Base-by-base conservation (phyloP, 2,329 filamentous ascomycete species). In the Magnaporthiopsis incrustans region DNA sequence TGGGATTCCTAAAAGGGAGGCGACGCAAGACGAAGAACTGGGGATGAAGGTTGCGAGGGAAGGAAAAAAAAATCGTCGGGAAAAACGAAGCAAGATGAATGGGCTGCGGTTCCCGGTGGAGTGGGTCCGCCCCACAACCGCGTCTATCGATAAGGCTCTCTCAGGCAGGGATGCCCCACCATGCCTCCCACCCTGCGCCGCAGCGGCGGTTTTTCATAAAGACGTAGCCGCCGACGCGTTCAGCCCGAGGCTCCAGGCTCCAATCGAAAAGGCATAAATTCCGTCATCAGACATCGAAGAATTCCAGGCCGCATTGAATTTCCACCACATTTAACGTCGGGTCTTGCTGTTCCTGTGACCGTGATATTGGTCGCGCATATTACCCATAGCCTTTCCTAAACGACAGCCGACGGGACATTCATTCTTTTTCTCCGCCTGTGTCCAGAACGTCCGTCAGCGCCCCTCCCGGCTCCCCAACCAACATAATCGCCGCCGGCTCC, bases 61-160 rank as follows among this genome's bases (percentile, higher is more conserved):
- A 57, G 12, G 30, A 35, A 10, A 44, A 35, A 35, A 10, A n/a
- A 63, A 32, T n/a, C 14, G n/a, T 1, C 4, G 11, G 32, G 27
- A 63, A 58, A n/a, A 63, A 63, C 14, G 58, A 7, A 38, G 33
- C 56, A 57, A 32, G 30, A 62, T 56, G 56, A 61, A 33, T 62
- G 25, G 27, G 60, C 30, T 26, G 27, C 26, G 15, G 11, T 14
- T 22, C n/a, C 44, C 57, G 27, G 22, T 30, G 60, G 27, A 12
- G 27, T 57, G 60, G 60, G 33, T 22, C 44, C 44, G 44, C 22
- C 22, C 60, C 32, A 62, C 18, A 44, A 4, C 2, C 0, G 11
- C 4, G 14, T 10, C 33, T 62, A 62, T 62, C 60, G 60, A 62
- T 62, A 62, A 62, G 44, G 35, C 33, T 33, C 14, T n/a, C 4